Conservation (phyloP, 169 alveolate species). For the Eimeria maxima region DNA sequence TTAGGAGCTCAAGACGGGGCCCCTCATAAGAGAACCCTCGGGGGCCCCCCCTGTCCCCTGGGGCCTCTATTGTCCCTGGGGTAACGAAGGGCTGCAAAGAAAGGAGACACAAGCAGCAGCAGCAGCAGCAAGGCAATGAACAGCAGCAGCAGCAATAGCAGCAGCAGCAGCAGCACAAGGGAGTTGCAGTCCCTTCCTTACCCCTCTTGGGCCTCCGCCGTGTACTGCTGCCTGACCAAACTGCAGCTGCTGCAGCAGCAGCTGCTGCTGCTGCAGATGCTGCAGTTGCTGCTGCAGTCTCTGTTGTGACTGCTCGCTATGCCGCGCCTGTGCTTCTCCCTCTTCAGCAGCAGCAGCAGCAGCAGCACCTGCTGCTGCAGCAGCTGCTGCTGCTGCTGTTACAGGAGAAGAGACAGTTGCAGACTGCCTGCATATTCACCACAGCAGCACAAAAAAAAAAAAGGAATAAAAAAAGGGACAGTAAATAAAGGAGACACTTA, state of each 20-base stretch:
- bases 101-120: neutral
- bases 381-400: constrained; percentile 16
- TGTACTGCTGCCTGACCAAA: neutral
- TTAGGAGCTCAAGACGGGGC: neutral
- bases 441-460: neutral
- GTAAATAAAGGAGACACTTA: neutral
- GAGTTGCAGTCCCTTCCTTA: neutral
- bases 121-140: neutral
- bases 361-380: neutral
- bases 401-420: constrained; percentile 6
- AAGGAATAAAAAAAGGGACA: neutral
- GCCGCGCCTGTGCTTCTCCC: neutral
- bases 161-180: constrained; percentile 42
- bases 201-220: constrained; percentile 24
- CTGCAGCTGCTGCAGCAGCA: constrained; percentile 16
- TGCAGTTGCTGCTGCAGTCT: neutral
- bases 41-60: constrained; percentile 59
- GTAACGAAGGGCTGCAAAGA: constrained; percentile 37
- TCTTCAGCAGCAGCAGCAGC: constrained; percentile 33
- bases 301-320: neutral
- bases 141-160: neutral
- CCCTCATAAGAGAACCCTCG: neutral
- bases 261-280: neutral
- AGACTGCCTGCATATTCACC: neutral
- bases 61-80: constrained; percentile 6